Base-by-base conservation (phyloP, 225 moss, liverwort and hornwort species). In the Sphagnum contortum region DNA sequence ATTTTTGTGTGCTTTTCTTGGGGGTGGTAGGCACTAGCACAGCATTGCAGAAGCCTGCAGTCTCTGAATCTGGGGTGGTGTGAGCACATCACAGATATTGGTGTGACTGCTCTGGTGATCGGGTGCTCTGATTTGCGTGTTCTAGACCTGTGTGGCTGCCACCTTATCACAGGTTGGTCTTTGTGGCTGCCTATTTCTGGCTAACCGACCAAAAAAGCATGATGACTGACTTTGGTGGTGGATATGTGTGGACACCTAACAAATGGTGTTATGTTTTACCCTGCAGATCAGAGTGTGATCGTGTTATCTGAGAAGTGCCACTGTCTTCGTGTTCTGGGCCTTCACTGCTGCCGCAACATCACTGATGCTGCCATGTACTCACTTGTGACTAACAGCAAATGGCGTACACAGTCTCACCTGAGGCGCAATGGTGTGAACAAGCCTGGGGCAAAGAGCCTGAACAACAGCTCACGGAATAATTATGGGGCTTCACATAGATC, bases 41-140 rank as follows among this genome's bases (percentile, higher is more conserved):
- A 85, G 66, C 87, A 86, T 68, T 98, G 98, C 80, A 83, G 71
- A 63, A 80, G 67, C 56, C 74, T 98, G 55, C 98, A 91, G 64
- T 87, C 79, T 57, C 70, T 98, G 45, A 98, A 98, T 57, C 79
- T 93, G 14, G 98, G 98, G 50, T 98, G 98, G 98, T 98, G 98
- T 71, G 89, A 87, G 68, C 80, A 75, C 64, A 88, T 98, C 44
- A 98, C 93, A 64, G 98, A 98, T 12, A 68, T 59, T 61, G 98
- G 98, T 55, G 93, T 98, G 6, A 86, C 82, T 10, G 85, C 89
- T 50, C 71, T 98, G 67, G 98, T 93, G 7, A 70, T 68, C 60
- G 90, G 98, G 53, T 98, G 98, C 74, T 83, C 87, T 1, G 91
- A 93, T 61, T 77, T 98, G 68, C 83, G 89, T 48, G 83, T 93